phyloP scores from a whole-genome alignment of 345 rosid species.

The Trapa bicornis region DNA sequence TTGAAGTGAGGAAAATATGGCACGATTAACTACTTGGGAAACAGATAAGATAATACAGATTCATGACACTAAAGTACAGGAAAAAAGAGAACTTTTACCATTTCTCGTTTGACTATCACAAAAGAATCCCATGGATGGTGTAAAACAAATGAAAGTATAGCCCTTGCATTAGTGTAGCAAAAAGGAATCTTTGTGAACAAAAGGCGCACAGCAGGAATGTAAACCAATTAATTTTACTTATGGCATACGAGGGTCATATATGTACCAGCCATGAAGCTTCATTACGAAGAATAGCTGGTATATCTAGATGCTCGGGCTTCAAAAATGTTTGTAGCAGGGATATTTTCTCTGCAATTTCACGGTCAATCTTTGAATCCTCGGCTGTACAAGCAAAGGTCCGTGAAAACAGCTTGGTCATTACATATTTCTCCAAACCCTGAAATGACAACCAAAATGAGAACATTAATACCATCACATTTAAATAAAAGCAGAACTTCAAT shows the following conservation, averaged over 20 bases:
- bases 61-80: not conserved
- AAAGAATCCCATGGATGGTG: not conserved
- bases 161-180: not conserved
- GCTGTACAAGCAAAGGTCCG: constrained; percentile 34
- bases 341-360: constrained; percentile 35
- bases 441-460: not conserved
- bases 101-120: not conserved
- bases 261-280: constrained; percentile 57
- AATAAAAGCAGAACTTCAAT: not conserved
- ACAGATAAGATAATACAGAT: not conserved
- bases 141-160: not conserved
- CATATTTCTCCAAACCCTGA: constrained; percentile 54
- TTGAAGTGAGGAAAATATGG: not conserved
- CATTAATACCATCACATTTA: not conserved
- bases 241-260: not conserved
- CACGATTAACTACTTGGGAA: not conserved
- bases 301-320: constrained; percentile 53
- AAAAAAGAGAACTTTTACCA: not conserved
- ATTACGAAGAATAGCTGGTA: constrained; percentile 32
- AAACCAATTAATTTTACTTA: not conserved
- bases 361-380: constrained; percentile 33
- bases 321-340: constrained; percentile 37
- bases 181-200: not conserved
- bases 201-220: not conserved
- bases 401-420: constrained; percentile 39